Conservation (phyloP, 805 yeast species). For the Saccharomycopsis fibuligera region DNA sequence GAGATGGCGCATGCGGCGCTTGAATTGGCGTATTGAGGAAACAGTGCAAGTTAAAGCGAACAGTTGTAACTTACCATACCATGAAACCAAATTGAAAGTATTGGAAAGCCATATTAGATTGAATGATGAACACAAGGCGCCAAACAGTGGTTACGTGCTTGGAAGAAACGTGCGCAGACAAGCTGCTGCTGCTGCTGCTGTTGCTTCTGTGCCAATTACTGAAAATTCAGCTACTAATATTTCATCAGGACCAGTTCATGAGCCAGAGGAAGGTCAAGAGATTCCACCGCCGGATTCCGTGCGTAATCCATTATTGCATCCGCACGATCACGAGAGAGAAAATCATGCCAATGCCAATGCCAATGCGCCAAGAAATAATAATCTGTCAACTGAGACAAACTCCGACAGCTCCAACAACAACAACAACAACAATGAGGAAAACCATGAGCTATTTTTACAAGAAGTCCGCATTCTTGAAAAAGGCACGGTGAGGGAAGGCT, state of each 20-base stretch:
- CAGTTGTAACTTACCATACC: slow-evolving; percentile 46
- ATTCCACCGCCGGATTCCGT: not conserved
- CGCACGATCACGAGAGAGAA: slow-evolving; percentile 12
- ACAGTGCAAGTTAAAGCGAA: slow-evolving; percentile 52
- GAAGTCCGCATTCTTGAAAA: slow-evolving; percentile 67
- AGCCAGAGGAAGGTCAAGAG: slow-evolving; percentile 3
- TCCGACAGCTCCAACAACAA: not conserved
- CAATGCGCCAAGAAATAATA: too few species aligned
- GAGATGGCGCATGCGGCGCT: slow-evolving; percentile 89
- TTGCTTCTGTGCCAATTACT: not conserved
- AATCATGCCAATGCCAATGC: not conserved
- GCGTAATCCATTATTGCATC: slow-evolving; percentile 13
- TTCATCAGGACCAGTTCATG: not conserved
- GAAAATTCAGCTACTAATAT: not conserved
- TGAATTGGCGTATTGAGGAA: slow-evolving; percentile 88
- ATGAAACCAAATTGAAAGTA: slow-evolving; percentile 42
- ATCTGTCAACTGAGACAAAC: too few species aligned
- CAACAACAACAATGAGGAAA: slow-evolving; percentile 26
- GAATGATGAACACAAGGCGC: slow-evolving; percentile 21
- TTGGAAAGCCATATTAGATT: slow-evolving; percentile 37
- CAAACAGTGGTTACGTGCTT: slow-evolving; percentile 4
- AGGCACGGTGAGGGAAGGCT: slow-evolving; percentile 83
- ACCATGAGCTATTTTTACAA: slow-evolving; percentile 51
- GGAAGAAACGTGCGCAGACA: slow-evolving; percentile 5
- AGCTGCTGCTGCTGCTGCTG: not conserved